Evolutionary conservation across 2,329 filamentous ascomycete species (phyloP).

Genomic region (Hirsutella rhossiliensis): DNA sequence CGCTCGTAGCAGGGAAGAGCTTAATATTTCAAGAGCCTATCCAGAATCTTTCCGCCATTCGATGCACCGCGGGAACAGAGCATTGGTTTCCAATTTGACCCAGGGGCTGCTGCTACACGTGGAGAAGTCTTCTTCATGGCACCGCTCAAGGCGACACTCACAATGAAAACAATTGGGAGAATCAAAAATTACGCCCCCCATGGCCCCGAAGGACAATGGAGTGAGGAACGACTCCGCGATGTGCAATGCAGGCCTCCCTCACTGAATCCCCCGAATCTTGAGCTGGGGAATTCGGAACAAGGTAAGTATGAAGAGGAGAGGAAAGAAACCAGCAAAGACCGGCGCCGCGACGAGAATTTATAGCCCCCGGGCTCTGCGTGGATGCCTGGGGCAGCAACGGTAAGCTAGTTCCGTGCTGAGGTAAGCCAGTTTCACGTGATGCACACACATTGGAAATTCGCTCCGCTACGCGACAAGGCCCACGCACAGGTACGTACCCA

Average conservation of each 20-base stretch:
- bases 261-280: constrained; percentile 31
- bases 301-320: constrained; percentile 42
- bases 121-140: constrained; percentile 28
- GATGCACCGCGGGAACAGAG: too few species aligned
- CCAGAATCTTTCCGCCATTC: too few species aligned
- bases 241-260: constrained; percentile 43
- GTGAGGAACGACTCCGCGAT: constrained; percentile 34
- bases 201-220: constrained; percentile 44
- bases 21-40: too few species aligned
- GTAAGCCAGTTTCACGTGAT: constrained; percentile 13
- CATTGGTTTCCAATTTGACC: too few species aligned
- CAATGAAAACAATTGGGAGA: constrained; percentile 31
- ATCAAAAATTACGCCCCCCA: constrained; percentile 44
- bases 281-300: constrained; percentile 32
- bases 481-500: constrained; percentile 20
- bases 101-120: neutral
- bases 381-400: constrained; percentile 12
- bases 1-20: too few species aligned
- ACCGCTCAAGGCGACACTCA: constrained; percentile 23
- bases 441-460: constrained; percentile 3
- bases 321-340: constrained; percentile 11
- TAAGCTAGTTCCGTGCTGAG: too few species aligned
- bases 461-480: constrained; percentile 8
- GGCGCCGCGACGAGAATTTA: constrained; percentile 14
- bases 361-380: constrained; percentile 11